phyloP scores from a whole-genome alignment of 2,329 filamentous ascomycete species.

The Cercospora zeae-maydis region DNA sequence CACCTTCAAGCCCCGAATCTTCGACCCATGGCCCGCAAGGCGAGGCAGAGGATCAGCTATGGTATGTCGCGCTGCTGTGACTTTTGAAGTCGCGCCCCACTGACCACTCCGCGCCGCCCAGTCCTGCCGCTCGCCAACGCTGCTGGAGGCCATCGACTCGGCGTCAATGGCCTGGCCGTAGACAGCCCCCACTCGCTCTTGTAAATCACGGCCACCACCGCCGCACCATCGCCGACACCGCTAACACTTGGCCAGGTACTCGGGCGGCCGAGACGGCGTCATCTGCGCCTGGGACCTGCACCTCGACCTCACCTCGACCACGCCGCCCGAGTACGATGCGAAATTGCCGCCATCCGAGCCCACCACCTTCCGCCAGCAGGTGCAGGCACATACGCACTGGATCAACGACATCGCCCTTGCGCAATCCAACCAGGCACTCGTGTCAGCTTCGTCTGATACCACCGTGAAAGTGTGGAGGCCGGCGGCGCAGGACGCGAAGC shows the following conservation, averaged over 20 bases:
- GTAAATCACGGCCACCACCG: not conserved
- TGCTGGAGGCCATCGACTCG: slow-evolving; percentile 74
- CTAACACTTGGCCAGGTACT: slow-evolving; percentile 60
- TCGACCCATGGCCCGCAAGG: slow-evolving; percentile 39
- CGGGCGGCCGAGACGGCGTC: slow-evolving; percentile 88
- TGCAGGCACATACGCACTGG: slow-evolving; percentile 89
- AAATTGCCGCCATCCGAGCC: slow-evolving; percentile 38
- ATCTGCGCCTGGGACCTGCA: slow-evolving; percentile 94
- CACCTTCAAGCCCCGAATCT: not conserved
- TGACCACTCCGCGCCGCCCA: slow-evolving; percentile 7
- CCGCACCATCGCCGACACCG: not conserved
- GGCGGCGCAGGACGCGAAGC: slow-evolving; percentile 57
- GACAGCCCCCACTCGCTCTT: slow-evolving; percentile 79
- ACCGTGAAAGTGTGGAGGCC: slow-evolving; percentile 93
- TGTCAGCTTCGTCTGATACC: slow-evolving; percentile 90
- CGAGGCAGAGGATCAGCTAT: slow-evolving; percentile 53
- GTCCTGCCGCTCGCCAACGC: slow-evolving; percentile 69
- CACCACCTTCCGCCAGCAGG: slow-evolving; percentile 58
- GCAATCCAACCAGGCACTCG: slow-evolving; percentile 71
- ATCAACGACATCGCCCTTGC: slow-evolving; percentile 87
- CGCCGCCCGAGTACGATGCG: slow-evolving; percentile 36
- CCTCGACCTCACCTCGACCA: slow-evolving; percentile 56
- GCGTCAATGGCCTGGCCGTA: slow-evolving; percentile 90
- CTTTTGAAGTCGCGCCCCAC: slow-evolving; percentile 9
- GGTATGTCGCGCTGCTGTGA: slow-evolving; percentile 30